Evolutionary conservation across 2,329 filamentous ascomycete genomes (phyloP).

Genomic region (Cylindrodendrum hubeiense): DNA sequence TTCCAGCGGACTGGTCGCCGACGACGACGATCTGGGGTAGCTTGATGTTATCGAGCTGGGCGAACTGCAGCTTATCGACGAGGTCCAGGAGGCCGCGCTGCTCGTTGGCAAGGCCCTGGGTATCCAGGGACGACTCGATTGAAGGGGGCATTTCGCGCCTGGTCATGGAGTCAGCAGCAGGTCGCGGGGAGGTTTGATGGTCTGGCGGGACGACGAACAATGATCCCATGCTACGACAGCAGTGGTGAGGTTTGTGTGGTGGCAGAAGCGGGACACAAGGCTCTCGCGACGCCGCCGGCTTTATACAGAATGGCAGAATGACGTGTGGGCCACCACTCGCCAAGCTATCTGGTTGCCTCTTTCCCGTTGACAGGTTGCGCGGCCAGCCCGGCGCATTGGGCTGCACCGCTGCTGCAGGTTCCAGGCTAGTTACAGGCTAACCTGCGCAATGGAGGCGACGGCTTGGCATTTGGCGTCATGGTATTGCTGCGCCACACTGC

Average conservation of each 20-base stretch:
- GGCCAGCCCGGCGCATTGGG: constrained; percentile 8
- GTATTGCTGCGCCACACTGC: constrained; percentile 1
- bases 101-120: constrained; percentile 64
- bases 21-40: constrained; percentile 74
- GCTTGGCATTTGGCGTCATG: constrained; percentile 23
- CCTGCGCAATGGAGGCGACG: constrained; percentile 19
- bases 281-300: not conserved
- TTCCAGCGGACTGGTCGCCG: constrained; percentile 74
- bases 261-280: not conserved
- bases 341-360: constrained; percentile 24
- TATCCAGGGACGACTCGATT: constrained; percentile 62
- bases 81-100: constrained; percentile 69
- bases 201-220: constrained; percentile 42
- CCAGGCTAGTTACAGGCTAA: not conserved
- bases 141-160: constrained; percentile 53
- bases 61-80: constrained; percentile 67
- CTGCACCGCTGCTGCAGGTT: too few species aligned
- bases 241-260: not conserved
- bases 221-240: constrained; percentile 42
- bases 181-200: constrained; percentile 21
- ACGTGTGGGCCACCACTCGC: constrained; percentile 8
- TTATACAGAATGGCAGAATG: constrained; percentile 11
- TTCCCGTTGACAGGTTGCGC: constrained; percentile 18
- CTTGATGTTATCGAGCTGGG: constrained; percentile 64
- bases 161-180: constrained; percentile 40